Percentiles rank a stretch among this genome's conserved stretches.
Conservation (phyloP, 78 protist species). For the Dictyostelium firmibasis region DNA sequence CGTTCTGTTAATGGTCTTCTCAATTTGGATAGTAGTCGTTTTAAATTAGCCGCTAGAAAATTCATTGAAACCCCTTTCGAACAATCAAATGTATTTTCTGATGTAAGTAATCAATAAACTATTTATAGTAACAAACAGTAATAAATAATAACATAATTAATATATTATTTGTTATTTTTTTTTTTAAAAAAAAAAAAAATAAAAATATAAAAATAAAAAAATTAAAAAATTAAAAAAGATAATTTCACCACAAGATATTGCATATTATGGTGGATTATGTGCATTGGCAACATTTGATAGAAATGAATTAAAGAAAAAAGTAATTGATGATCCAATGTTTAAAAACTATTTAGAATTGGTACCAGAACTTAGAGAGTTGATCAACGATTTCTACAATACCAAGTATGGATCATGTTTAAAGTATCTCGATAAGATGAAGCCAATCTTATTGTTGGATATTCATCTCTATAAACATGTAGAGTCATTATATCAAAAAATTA, state of each 20-base stretch:
- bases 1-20: constrained; percentile 72
- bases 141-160: too few relatives aligned
- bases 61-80: constrained; percentile 75
- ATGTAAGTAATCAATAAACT: constrained; percentile 17
- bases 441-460: constrained; percentile 78
- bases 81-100: constrained; percentile 23
- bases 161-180: neutral
- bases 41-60: constrained; percentile 74
- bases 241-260: constrained; percentile 86
- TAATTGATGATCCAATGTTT: constrained; percentile 76
- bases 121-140: too few relatives aligned
- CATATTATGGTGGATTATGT: constrained; percentile 89
- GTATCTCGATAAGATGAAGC: constrained; percentile 79
- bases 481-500: constrained; percentile 63
- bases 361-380: constrained; percentile 83
- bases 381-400: constrained; percentile 70
- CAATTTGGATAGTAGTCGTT: constrained; percentile 72
- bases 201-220: neutral
- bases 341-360: constrained; percentile 84
- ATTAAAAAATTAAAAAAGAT: constrained; percentile 65
- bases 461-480: constrained; percentile 87
- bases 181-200: neutral
- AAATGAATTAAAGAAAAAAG: constrained; percentile 80
- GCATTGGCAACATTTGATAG: constrained; percentile 93
- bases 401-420: constrained; percentile 84